Percentiles rank a stretch among this genome's conserved stretches.
Conservation (phyloP, 441 rosid species). For the Isatis lusitanica region DNA sequence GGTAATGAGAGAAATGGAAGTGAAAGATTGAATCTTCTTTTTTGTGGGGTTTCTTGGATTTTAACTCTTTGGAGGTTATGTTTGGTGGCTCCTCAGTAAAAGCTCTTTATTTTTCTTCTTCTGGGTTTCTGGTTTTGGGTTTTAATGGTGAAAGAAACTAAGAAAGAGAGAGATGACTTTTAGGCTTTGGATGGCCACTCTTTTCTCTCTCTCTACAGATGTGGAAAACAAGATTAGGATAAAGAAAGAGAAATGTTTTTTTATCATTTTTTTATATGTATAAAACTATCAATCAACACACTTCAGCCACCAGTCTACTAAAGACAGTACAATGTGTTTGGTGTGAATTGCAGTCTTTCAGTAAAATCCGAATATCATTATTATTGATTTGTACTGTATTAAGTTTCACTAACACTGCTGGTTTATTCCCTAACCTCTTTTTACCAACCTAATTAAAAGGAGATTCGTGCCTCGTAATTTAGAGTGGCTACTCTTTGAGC, state of each 20-base stretch:
- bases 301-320: constrained; percentile 18
- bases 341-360: constrained; percentile 11
- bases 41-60: constrained; percentile 16
- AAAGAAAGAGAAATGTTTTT: neutral
- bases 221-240: constrained; percentile 19
- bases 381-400: neutral
- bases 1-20: constrained; percentile 19
- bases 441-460: neutral
- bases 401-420: neutral
- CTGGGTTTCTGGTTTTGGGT: constrained; percentile 24
- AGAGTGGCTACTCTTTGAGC: neutral
- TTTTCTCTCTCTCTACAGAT: constrained; percentile 12
- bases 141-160: constrained; percentile 28
- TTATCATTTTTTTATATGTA: neutral
- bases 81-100: constrained; percentile 31
- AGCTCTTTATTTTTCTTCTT: constrained; percentile 10
- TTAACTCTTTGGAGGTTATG: neutral
- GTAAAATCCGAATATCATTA: neutral
- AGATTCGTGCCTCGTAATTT: neutral
- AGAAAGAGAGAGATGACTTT: neutral
- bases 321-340: constrained; percentile 14
- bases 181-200: constrained; percentile 20
- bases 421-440: neutral
- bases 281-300: neutral
- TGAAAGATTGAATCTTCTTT: constrained; percentile 27